Conservation (phyloP, 1,284 basidiomycete genomes). For the Afroboletus lepidellus region DNA sequence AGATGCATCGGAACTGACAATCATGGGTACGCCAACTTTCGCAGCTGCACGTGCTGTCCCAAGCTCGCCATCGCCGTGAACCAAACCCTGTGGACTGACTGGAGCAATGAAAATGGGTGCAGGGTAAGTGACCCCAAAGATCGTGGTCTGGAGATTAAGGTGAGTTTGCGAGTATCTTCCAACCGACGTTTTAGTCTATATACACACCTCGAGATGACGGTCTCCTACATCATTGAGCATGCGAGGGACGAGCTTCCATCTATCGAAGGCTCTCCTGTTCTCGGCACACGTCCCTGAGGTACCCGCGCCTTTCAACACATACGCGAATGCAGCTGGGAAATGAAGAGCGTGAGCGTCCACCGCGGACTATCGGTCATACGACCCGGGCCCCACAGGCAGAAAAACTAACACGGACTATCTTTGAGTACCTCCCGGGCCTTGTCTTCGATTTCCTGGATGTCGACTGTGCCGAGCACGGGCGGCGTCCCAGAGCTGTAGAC, state of each 20-base stretch:
- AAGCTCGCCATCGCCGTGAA: constrained; percentile 66
- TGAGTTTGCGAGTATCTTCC: background rate
- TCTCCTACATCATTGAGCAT: constrained; percentile 69
- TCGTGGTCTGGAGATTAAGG: constrained; percentile 58
- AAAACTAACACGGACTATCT: constrained; percentile 35
- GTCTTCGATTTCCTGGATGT: constrained; percentile 43
- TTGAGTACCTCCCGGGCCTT: constrained; percentile 44
- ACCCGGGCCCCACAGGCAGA: constrained; percentile 43
- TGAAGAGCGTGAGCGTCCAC: constrained; percentile 35
- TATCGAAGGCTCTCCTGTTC: constrained; percentile 51
- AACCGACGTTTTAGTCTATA: background rate
- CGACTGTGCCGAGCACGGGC: constrained; percentile 41
- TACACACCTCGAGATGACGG: constrained; percentile 65
- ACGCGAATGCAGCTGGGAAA: constrained; percentile 55
- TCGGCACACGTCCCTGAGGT: constrained; percentile 53
- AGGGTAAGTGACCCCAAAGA: constrained; percentile 65
- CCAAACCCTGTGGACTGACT: constrained; percentile 72
- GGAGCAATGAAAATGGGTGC: constrained; percentile 71
- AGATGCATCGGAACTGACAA: constrained; percentile 70
- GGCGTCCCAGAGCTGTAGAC: constrained; percentile 29
- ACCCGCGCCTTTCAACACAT: constrained; percentile 64
- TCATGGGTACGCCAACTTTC: constrained; percentile 63
- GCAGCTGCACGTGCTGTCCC: constrained; percentile 65
- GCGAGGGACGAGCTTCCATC: constrained; percentile 68
- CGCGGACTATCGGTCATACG: constrained; percentile 35